Evolutionary conservation across 805 yeast genomes (phyloP).

Genomic region (Ogataea chonburiensis): DNA sequence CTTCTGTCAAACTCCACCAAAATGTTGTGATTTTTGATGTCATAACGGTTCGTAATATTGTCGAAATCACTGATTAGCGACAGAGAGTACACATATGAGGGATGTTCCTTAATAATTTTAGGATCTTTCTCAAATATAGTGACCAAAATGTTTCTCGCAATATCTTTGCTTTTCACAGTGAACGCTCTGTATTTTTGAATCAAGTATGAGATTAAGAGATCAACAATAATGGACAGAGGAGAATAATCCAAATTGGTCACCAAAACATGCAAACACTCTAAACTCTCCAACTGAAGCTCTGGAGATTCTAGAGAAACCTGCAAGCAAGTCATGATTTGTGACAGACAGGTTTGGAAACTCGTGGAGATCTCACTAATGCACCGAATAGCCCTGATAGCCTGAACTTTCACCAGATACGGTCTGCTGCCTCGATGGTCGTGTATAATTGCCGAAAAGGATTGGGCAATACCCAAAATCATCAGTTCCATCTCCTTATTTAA

Average conservation of each 20-base stretch:
- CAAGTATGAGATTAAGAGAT: slow-evolving; percentile 69
- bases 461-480: slow-evolving; percentile 71
- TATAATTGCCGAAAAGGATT: slow-evolving; percentile 74
- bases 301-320: slow-evolving; percentile 72
- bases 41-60: slow-evolving; percentile 21
- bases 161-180: slow-evolving; percentile 43
- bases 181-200: slow-evolving; percentile 65
- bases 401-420: slow-evolving; percentile 68
- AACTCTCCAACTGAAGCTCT: slow-evolving; percentile 57
- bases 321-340: slow-evolving; percentile 83
- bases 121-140: slow-evolving; percentile 35
- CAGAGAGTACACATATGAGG: slow-evolving; percentile 53
- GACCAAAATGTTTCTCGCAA: slow-evolving; percentile 53
- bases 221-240: slow-evolving; percentile 64
- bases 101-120: slow-evolving; percentile 39
- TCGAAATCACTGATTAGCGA: slow-evolving; percentile 43
- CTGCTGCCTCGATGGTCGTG: slow-evolving; percentile 70
- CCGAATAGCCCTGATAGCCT: slow-evolving; percentile 71
- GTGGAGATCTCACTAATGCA: slow-evolving; percentile 54
- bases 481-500: slow-evolving; percentile 48
- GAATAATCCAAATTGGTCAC: slow-evolving; percentile 54
- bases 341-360: slow-evolving; percentile 53
- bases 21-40: slow-evolving; percentile 30
- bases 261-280: slow-evolving; percentile 67
- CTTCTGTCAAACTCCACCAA: slow-evolving; percentile 55